Base-by-base conservation (phyloP, 257 asterid species). In the Cruciata laevipes region DNA sequence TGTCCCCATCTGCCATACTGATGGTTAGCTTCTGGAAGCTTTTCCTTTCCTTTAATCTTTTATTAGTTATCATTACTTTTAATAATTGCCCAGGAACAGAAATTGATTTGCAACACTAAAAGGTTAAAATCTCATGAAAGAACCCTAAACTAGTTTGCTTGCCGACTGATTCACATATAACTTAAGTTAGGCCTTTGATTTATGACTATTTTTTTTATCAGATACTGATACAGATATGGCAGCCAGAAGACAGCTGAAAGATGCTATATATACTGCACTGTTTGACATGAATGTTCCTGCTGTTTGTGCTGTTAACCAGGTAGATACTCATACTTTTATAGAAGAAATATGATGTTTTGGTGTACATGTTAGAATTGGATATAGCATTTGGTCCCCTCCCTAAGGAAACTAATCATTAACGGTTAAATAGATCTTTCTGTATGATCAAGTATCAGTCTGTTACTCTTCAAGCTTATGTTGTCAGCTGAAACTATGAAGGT, bases 251-350 rank as follows among this genome's bases (percentile, higher is more conserved):
- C 97, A 87, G 82, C 86, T 90, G 63, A 81, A 78, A 74, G 91
- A 90, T 66, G 87, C 90, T 67, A 87, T 94, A 68, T 83, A 84
- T 80, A 56, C 92, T 18, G 83, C 97, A 62, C 82, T 94, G 65
- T 94, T 94, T 78, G 96, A 94, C 77, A 80, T 94, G 96, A 79
- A 94, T 75, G 96, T 88, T 76, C 99, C 97, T 71, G 95, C 96
- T 71, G 93, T 94, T 51, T 94, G 97, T 84, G 96, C 97, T 74
- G 83, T 94, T 81, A 83, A 82, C 84, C 99, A 94, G 99, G 99
- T 90, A 77, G 17, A 55, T 55, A 23, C 27, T 56, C 21, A 33
- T 14, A 23, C 58, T 59, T 69, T 40, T n/a, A n/a, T 31, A 20
- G 21, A 11, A n/a, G n/a, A 18, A 23, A 10, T 60, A 18, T n/a